Base-by-base conservation (phyloP, 2,329 filamentous ascomycete genomes). In the Xylaria sp. region DNA sequence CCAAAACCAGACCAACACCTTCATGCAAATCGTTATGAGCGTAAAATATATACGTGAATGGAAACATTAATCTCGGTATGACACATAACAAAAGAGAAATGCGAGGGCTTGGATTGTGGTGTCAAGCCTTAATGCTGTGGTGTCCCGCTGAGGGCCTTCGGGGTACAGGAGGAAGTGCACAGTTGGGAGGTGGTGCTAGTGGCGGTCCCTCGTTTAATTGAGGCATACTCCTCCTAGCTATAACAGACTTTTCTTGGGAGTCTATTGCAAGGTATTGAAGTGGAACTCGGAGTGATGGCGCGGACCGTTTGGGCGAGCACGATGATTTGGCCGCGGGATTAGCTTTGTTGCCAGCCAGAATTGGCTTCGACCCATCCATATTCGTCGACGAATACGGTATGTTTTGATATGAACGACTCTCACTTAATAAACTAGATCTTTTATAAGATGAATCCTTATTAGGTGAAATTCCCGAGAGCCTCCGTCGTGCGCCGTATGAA, bases 161-260 rank as follows among this genome's bases (percentile, higher is more conserved):
- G 4, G 86, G 86, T 47, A 88, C 81, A 0, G 87, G 86, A 21
- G 87, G 87, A 25, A 89, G 80, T 16, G 86, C 86, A 71, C 83
- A 84, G 12, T 80, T 87, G 27, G 87, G 87, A 5, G 87, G 87
- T 6, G 87, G 87, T 16, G 81, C 84, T 18, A 83, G 86, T 1
- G 86, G 86, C 35, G 86, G 86, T 0, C 84, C 84, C 13, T 84
- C 82, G 1, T 78, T 78, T 44, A 87, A 78, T 29, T 86, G 84
- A 5, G 85, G 83, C 82, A 87, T 82, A 76, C 86, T 87, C 64
- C 82, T 81, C 29, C 84, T 80, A 61, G 80, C 81, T 25, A 42
- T 47, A n/a, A 76, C 68, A 50, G 47, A 44, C 57, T 71, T 76
- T 16, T 65, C 60, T 9, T 68, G 63, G 6, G 60, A 23, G 8